Percentiles rank a stretch among this genome's conserved stretches.
These are phyloP conservation scores for Eucalyptus caleyi DNA, from an alignment of 345 rosid species.

Conservation along the genomic window DNA sequence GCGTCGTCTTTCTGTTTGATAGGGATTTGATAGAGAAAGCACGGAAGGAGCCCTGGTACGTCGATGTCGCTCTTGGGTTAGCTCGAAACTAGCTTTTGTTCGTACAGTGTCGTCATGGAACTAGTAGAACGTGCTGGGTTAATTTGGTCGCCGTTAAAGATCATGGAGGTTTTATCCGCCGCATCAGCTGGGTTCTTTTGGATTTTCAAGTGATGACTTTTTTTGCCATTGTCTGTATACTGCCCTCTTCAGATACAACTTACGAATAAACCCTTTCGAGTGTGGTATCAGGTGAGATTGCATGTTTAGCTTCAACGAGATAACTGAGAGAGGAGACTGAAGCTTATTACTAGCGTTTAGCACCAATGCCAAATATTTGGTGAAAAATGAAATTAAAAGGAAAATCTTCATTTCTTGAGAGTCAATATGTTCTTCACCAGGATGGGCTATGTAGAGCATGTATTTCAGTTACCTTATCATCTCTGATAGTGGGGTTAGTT, in stretches of 20 bases:
- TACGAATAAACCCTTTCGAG: neutral
- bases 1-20: constrained; percentile 64
- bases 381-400: neutral
- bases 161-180: neutral
- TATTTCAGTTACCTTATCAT: neutral
- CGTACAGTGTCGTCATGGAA: neutral
- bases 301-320: neutral
- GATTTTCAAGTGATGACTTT: neutral
- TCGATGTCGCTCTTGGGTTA: neutral
- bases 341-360: neutral
- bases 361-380: neutral
- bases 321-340: neutral
- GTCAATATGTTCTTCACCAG: neutral
- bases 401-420: neutral
- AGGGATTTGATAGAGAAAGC: constrained; percentile 39
- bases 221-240: neutral
- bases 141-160: neutral
- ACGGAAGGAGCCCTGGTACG: constrained; percentile 66
- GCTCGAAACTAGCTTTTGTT: neutral
- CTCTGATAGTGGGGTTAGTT: neutral
- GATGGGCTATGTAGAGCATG: neutral
- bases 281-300: neutral
- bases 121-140: neutral
- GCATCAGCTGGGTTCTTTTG: neutral
- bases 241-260: neutral